Base-by-base conservation (phyloP, 352 stramenopile genomes). In the Halophytophthora polymorphica region DNA sequence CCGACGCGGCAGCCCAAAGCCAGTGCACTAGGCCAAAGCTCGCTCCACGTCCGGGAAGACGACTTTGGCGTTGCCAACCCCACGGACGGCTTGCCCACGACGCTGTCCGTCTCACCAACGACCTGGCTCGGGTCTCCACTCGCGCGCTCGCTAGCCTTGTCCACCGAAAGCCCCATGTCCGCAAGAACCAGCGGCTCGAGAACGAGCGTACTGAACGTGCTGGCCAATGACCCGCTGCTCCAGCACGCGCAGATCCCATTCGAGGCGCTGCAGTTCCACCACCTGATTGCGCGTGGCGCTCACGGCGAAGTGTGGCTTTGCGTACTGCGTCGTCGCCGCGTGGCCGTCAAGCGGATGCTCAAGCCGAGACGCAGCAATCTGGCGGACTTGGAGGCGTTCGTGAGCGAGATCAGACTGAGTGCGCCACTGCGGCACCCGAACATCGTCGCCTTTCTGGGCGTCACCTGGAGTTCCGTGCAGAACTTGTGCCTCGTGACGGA, bases 401-500 rank as follows among this genome's bases (percentile, higher is more conserved):
- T 71, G n/a, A 43, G 56, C 21, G 57, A 69, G 23, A 81, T 81
- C 40, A 37, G 48, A 22, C 43, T 78, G 10, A 52, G 37, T 19
- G 69, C 70, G 6, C 28, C 52, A 3, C 44, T 83, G 21, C 45
- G 58, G 19, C 72, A 83, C 34, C 53, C 60, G 12, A 69, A 73
- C 50, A 65, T 83, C 7, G 45, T 69, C 8, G 22, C n/a, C 11
- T 82, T 77, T 18, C 33, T 78, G n/a, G 72, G 72, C 25, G 58
- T 80, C 17, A 46, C 63, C 1, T 80, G 70, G 61, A 78, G 42
- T 4, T 66, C 69, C 31, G 21, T 70, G 12, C 56, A 71, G 21
- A 74, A 70, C 45, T 41, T 83, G 29, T 79, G 68, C 33, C 48
- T 79, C n/a, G 40, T 84, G 31, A 73, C 47, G 15, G 73, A 84